Evolutionary conservation across 139 green algal species (phyloP), one percentile per base, ranked within the genome.

Genomic region (Edaphochlamys debaryana): DNA sequence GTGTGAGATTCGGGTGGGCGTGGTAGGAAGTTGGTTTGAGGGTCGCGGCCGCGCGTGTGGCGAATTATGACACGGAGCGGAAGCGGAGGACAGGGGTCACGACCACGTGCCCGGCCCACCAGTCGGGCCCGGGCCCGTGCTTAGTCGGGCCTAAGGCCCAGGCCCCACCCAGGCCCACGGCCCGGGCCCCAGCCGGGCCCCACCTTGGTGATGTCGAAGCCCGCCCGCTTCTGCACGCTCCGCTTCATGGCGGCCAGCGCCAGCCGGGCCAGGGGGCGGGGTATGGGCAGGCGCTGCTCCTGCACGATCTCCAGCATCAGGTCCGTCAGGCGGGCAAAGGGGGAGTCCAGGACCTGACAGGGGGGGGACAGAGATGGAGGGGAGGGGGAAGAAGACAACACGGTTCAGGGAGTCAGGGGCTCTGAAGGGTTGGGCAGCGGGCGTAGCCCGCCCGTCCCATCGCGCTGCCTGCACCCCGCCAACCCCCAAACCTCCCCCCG

Each of bases 301-400:
- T 92, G 89, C 42, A 94, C 93, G 77, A 98, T 92, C 91, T 98
- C 96, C 80, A 97, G 63, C 92, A 98, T 98, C 11, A 98, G 90
- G 69, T 98, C 93, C 23, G 90, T 94, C 69, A 99, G 90, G 45
- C 88, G 85, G 30, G 90, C 90, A 82, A 99, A 99, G 19, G 97
- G 96, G 42, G 89, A 96, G 92, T 99, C 97, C 48, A 98, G 81
- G 17, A 99, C 95, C 91, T 88, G 81, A 76, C 78, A 29, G 27
- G 40, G 40, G 29, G 19, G 40, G 27, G 38, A 8, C n/a, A n/a
- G n/a, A n/a, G 68, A 27, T 27, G 68, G 25, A 4, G 68, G 2
- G 68, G 68, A 4, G 68, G 40, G 2, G 27, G 41, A 32, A 17
- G 9, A 45, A 9, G 27, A 67, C 23, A 4, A 38, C 38, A 56